phyloP scores from a whole-genome alignment of 1,284 basidiomycete genomes.

The Cryptococcus sp. region DNA sequence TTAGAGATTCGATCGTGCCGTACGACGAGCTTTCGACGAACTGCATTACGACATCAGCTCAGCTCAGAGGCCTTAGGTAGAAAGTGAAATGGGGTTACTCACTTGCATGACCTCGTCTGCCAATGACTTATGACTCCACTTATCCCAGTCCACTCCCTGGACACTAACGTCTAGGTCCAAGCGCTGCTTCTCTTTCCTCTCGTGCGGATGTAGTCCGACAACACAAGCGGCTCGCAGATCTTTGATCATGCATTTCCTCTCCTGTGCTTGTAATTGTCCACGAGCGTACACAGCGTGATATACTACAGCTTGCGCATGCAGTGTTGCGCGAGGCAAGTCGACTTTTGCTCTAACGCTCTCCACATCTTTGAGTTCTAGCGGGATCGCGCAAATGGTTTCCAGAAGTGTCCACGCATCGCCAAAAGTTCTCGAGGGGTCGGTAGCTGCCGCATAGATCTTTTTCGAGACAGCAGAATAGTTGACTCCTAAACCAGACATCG shows the following conservation, averaged over 20 bases:
- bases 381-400: slow-evolving; percentile 19
- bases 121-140: slow-evolving; percentile 54
- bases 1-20: slow-evolving; percentile 73
- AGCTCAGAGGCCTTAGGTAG: background rate
- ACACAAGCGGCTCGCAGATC: slow-evolving; percentile 63
- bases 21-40: slow-evolving; percentile 59
- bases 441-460: slow-evolving; percentile 30
- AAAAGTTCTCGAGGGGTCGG: slow-evolving; percentile 16
- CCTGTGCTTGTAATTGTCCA: slow-evolving; percentile 1
- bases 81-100: slow-evolving; percentile 24
- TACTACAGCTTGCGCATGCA: slow-evolving; percentile 32
- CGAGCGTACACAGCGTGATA: slow-evolving; percentile 17
- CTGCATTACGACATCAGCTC: slow-evolving; percentile 21
- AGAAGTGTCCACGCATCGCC: slow-evolving; percentile 29
- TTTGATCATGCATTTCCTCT: slow-evolving; percentile 46
- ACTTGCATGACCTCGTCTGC: slow-evolving; percentile 56
- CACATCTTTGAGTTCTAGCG: slow-evolving; percentile 31
- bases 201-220: slow-evolving; percentile 72
- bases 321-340: slow-evolving; percentile 37
- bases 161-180: slow-evolving; percentile 65
- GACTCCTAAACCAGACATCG: slow-evolving; percentile 46
- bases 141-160: slow-evolving; percentile 25
- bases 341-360: slow-evolving; percentile 21
- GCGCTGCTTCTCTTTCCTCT: slow-evolving; percentile 67
- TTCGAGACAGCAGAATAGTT: slow-evolving; percentile 52